A percentile compares a stretch with the other conserved stretches of the same genome.
Conservation (phyloP, 2,329 filamentous ascomycete genomes). For the Colletotrichum sojae region DNA sequence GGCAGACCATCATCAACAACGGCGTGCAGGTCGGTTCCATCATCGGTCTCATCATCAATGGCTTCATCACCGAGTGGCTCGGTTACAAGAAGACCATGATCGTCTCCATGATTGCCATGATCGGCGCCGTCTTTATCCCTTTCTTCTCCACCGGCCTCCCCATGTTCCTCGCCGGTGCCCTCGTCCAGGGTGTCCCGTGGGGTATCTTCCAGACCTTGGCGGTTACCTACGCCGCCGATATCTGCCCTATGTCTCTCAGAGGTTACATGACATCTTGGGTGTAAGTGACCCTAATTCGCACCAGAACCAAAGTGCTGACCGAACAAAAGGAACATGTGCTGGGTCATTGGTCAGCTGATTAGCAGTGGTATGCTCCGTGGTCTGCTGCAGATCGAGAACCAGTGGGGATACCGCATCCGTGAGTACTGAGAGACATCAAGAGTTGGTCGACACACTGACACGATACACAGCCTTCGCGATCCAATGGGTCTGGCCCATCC, state of each 20-base stretch:
- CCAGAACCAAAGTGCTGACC: background rate
- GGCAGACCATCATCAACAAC: constrained; percentile 65
- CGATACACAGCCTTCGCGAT: constrained; percentile 49
- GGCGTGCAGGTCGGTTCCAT: constrained; percentile 62
- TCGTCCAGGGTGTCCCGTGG: constrained; percentile 54
- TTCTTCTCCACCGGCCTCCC: constrained; percentile 60
- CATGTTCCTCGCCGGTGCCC: constrained; percentile 57
- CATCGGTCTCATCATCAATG: constrained; percentile 63
- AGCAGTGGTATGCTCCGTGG: constrained; percentile 53
- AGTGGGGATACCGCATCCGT: constrained; percentile 62
- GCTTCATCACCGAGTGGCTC: constrained; percentile 58
- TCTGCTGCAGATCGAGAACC: constrained; percentile 46
- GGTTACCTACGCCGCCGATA: constrained; percentile 56
- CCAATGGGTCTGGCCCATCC: constrained; percentile 43
- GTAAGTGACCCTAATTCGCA: constrained; percentile 46
- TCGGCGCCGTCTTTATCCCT: constrained; percentile 60
- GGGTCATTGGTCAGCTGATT: constrained; percentile 57
- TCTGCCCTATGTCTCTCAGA: constrained; percentile 51
- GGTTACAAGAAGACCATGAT: constrained; percentile 62
- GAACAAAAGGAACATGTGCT: constrained; percentile 53
- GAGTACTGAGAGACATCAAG: background rate
- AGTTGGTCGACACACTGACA: background rate
- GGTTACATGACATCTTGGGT: constrained; percentile 42
- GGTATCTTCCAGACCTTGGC: constrained; percentile 52
- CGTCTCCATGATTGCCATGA: constrained; percentile 54